A percentile compares a stretch with the other conserved stretches of the same genome.
Evolutionary conservation across 352 stramenopile genomes (phyloP).

Genomic region (Phytophthora pini): DNA sequence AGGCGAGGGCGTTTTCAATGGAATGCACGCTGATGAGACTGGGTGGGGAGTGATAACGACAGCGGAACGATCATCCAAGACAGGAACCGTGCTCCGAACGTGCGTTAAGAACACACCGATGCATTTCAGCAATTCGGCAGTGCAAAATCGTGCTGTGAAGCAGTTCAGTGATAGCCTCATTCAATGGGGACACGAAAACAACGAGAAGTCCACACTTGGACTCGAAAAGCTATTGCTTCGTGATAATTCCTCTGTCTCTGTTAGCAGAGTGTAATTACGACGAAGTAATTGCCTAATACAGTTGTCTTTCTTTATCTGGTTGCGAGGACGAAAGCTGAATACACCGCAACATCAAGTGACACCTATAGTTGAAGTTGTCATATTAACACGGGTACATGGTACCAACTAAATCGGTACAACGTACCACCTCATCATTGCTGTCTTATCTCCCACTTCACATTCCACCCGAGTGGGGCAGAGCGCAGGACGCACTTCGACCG

Average conservation of each 20-base stretch:
- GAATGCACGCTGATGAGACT: constrained; percentile 24
- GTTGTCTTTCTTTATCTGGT: no score
- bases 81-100: constrained; percentile 11
- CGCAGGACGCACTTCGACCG: not conserved
- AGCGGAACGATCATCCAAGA: not conserved
- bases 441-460: constrained; percentile 2
- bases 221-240: constrained; percentile 11
- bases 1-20: constrained; percentile 22
- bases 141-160: not conserved
- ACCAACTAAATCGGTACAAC: no score
- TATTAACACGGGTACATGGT: no score
- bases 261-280: not conserved
- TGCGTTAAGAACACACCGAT: constrained; percentile 21
- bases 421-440: no score
- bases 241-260: not conserved
- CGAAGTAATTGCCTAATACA: no score
- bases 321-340: no score
- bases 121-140: constrained; percentile 2
- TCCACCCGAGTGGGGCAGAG: constrained; percentile 5
- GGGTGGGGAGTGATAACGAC: constrained; percentile 24
- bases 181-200: constrained; percentile 21
- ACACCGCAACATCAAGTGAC: no score
- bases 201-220: not conserved
- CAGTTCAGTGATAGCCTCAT: constrained; percentile 14
- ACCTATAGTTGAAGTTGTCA: no score